Base-by-base conservation (phyloP, 2,329 filamentous ascomycete genomes). In the Sclerotinia trifoliorum region DNA sequence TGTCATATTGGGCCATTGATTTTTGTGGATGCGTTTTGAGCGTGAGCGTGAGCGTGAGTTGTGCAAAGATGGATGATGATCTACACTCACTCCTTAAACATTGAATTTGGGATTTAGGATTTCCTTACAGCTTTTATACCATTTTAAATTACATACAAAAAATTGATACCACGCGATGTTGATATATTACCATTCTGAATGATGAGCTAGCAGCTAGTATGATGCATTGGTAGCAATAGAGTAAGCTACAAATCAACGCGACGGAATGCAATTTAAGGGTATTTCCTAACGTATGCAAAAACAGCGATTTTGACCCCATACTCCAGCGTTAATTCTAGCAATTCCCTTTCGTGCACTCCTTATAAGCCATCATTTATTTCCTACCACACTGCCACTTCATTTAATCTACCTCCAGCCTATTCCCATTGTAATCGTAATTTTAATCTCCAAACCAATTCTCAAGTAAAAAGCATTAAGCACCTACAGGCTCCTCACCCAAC, bases 201-300 rank as follows among this genome's bases (percentile, higher is more conserved):
- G 39, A 39, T 26, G 46, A 13, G 60, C 46, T 19, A 39, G 48
- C 46, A 51, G 46, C 29, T 42, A 51, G n/a, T 6, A 39, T 49
- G 15, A 42, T 63, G 46, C 29, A 63, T 63, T 51, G 29, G 35
- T 13, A 51, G 29, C n/a, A 51, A 63, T 51, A 39, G 8, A 26
- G 29, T 42, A 52, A 63, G 46, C 21, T 62, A 49, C 15, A 49
- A 51, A 51, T 8, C 29, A 62, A 39, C 7, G 46, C 29, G n/a
- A 62, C 19, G 21, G 46, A 62, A 39, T 63, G 46, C 60, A 63
- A 51, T 15, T 17, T 24, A 66, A 51, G 44, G 65, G 55, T 66
- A 66, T 66, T 44, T 66, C 5, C 24, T 32, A 5, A 29, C 29
- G 55, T 58, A 61, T 58, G 39, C 58, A 48, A 65, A 65, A 57